These are phyloP conservation scores for Bruguiera hainesii DNA, from an alignment of 441 rosid genomes.

Conservation along the genomic window DNA sequence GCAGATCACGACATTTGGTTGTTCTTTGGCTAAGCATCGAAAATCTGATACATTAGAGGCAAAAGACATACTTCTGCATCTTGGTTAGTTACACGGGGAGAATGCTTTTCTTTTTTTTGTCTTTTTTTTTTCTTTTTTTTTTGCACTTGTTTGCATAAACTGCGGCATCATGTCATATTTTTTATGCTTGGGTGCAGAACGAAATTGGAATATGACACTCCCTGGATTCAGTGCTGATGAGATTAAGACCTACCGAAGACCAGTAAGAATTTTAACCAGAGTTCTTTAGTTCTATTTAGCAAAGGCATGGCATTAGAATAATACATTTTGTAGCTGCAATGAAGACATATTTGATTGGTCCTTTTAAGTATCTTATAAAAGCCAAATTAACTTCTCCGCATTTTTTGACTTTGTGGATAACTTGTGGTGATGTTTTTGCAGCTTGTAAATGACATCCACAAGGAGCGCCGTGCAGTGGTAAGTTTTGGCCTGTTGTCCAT, in stretches of 20 bases:
- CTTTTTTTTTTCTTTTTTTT: neutral
- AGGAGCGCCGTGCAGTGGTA: slow-evolving; percentile 79
- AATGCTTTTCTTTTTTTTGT: neutral
- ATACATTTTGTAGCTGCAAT: neutral
- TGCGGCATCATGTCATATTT: slow-evolving; percentile 11
- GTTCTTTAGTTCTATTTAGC: slow-evolving; percentile 8
- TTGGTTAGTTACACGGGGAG: slow-evolving; percentile 51
- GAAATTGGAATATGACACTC: slow-evolving; percentile 83
- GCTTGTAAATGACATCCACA: slow-evolving; percentile 75
- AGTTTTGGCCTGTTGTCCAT: slow-evolving; percentile 27
- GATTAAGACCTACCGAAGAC: slow-evolving; percentile 77
- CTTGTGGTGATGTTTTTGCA: slow-evolving; percentile 34
- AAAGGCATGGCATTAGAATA: slow-evolving; percentile 2
- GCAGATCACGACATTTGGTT: slow-evolving; percentile 90
- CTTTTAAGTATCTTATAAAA: neutral
- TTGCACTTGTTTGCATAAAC: slow-evolving; percentile 5
- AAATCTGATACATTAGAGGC: slow-evolving; percentile 89
- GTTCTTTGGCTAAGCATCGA: slow-evolving; percentile 89
- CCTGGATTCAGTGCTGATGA: slow-evolving; percentile 92
- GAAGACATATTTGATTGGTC: too few species aligned
- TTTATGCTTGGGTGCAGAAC: slow-evolving; percentile 47
- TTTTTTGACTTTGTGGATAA: slow-evolving; percentile 15
- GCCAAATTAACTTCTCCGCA: neutral
- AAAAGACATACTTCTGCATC: slow-evolving; percentile 87
- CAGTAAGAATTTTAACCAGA: slow-evolving; percentile 35